phyloP scores from a whole-genome alignment of 768 basidiomycete species.

The Russula sp. region DNA sequence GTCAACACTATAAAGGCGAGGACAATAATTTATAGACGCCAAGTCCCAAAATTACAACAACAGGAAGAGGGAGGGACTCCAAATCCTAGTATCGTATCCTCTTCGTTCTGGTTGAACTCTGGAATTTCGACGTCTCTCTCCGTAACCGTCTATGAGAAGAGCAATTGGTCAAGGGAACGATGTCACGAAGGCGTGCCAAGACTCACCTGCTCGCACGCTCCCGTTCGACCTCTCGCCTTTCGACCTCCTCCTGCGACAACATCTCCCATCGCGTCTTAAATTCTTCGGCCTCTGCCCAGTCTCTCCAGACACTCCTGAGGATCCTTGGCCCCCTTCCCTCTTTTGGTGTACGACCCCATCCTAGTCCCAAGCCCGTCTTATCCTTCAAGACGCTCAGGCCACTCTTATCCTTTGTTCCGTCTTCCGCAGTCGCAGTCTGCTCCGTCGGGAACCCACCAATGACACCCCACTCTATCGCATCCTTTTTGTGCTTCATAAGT shows the following conservation, averaged over 20 bases:
- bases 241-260: conserved; percentile 85
- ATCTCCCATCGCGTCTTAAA: conserved; percentile 86
- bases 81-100: conserved; percentile 23
- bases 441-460: conserved; percentile 51
- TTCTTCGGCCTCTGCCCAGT: conserved; percentile 90
- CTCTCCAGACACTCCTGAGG: conserved; percentile 87
- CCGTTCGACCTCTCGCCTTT: conserved; percentile 80
- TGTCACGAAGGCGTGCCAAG: neutral
- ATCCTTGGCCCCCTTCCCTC: conserved; percentile 77
- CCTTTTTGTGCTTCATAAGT: conserved; percentile 62
- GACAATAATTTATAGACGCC: neutral
- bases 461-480: conserved; percentile 86
- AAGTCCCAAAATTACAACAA: neutral
- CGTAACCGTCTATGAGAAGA: conserved; percentile 45
- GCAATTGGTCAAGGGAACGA: conserved; percentile 1
- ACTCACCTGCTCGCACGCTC: conserved; percentile 73
- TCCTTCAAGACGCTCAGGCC: conserved; percentile 62
- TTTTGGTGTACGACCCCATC: conserved; percentile 69
- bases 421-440: conserved; percentile 30
- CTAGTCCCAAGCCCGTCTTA: conserved; percentile 74
- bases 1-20: neutral
- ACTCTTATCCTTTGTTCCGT: conserved; percentile 40
- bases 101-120: conserved; percentile 33
- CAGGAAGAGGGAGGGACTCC: neutral
- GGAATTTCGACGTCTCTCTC: conserved; percentile 62